A percentile compares a stretch with the other conserved stretches of the same genome.
Conservation (phyloP, 2,329 filamentous ascomycete species). For the Cordyceps tenuipes region DNA sequence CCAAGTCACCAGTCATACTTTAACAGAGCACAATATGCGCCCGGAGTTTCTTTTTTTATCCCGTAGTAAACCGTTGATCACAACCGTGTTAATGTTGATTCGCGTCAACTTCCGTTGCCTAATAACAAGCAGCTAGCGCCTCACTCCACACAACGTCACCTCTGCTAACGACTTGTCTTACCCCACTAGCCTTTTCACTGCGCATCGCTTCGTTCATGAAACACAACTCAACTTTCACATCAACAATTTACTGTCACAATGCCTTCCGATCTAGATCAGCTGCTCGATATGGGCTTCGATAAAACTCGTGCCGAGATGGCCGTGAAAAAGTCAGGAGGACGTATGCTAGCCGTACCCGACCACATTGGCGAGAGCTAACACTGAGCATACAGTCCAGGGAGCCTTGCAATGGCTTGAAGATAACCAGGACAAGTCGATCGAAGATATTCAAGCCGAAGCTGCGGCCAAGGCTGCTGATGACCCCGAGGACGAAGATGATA, state of each 20-base stretch:
- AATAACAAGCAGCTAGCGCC: too few relatives aligned
- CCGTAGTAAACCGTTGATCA: too few relatives aligned
- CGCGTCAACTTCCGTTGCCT: too few relatives aligned
- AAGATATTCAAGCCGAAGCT: conserved; percentile 58
- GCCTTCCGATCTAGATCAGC: conserved; percentile 49
- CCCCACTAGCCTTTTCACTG: too few relatives aligned
- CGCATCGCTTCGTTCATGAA: background rate
- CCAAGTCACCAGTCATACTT: too few relatives aligned
- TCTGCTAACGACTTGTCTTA: too few relatives aligned
- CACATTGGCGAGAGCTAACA: background rate
- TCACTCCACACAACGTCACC: too few relatives aligned
- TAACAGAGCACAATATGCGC: too few relatives aligned
- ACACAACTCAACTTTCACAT: background rate
- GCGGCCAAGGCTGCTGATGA: conserved; percentile 33
- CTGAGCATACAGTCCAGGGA: conserved; percentile 58
- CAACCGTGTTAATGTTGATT: too few relatives aligned
- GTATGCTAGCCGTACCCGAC: conserved; percentile 42
- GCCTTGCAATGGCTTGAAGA: conserved; percentile 93
- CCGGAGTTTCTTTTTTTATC: too few relatives aligned
- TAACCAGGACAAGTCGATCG: conserved; percentile 79
- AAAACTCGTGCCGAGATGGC: conserved; percentile 73
- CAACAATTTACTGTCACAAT: conserved; percentile 21
- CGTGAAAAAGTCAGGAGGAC: conserved; percentile 70
- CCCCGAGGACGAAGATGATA: conserved; percentile 39
- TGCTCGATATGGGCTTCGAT: conserved; percentile 74